Conservation (phyloP, 257 asterid species). For the Rubia yunnanensis region DNA sequence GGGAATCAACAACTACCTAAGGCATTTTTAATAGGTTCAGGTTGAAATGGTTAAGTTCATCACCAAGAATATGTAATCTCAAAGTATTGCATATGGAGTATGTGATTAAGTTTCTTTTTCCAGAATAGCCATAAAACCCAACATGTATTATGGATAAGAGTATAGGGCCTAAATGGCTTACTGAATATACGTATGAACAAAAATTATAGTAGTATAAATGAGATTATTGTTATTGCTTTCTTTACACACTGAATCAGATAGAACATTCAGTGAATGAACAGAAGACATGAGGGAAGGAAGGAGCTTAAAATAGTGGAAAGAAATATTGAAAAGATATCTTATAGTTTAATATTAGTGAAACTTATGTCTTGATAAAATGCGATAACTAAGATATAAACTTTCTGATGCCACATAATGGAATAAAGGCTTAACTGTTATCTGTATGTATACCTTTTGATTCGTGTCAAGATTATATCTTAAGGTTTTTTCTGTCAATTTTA, state of each 20-base stretch:
- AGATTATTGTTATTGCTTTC: background rate
- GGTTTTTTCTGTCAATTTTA: slow-evolving; percentile 19
- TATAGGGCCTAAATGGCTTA: background rate
- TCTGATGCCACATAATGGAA: background rate
- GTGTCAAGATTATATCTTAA: slow-evolving; percentile 6
- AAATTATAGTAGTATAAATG: background rate
- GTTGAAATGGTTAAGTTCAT: background rate
- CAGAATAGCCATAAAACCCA: background rate
- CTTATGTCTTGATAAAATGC: background rate
- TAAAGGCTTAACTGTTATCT: background rate
- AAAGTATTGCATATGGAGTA: background rate
- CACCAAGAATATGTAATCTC: background rate
- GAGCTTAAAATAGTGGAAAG: background rate
- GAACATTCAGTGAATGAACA: background rate
- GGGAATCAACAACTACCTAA: background rate
- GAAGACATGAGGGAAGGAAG: background rate
- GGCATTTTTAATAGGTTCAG: background rate
- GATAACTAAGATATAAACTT: background rate
- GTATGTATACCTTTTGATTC: background rate
- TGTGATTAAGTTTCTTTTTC: background rate
- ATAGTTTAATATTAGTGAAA: too few relatives aligned
- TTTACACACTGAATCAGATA: background rate
- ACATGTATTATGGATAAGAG: background rate
- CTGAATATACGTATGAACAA: background rate
- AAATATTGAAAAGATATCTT: background rate